Percentiles rank a stretch among this genome's conserved stretches.
These are phyloP conservation scores for Serendipita sp. DNA, from an alignment of 1,284 basidiomycete species.

Conservation along the genomic window DNA sequence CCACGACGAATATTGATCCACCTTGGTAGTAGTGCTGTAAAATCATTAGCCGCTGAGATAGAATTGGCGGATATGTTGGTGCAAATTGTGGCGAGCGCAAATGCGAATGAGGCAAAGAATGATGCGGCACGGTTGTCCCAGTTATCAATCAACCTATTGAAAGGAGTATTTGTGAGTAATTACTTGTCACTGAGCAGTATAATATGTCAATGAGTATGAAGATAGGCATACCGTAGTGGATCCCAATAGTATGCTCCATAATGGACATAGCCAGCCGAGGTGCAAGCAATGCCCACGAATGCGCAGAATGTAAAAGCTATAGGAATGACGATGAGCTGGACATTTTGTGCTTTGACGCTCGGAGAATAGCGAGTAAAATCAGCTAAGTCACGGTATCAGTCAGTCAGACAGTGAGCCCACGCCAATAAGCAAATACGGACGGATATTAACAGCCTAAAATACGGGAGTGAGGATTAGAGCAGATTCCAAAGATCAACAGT, in stretches of 20 bases:
- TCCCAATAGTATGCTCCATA: constrained; percentile 45
- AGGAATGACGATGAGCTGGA: constrained; percentile 59
- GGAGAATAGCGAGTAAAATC: constrained; percentile 29
- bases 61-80: constrained; percentile 67
- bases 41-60: constrained; percentile 64
- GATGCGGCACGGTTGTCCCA: constrained; percentile 67
- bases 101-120: constrained; percentile 60
- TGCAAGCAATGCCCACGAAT: constrained; percentile 51
- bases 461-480: neutral
- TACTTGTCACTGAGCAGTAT: constrained; percentile 27
- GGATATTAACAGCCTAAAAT: constrained; percentile 50
- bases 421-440: constrained; percentile 16
- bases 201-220: constrained; percentile 20
- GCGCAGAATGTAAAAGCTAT: constrained; percentile 44
- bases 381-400: constrained; percentile 12
- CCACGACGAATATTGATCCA: constrained; percentile 67
- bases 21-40: constrained; percentile 49
- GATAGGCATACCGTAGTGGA: constrained; percentile 20
- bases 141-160: constrained; percentile 39
- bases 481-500: constrained; percentile 6
- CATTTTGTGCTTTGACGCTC: constrained; percentile 25
- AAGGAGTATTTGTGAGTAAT: constrained; percentile 17
- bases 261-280: constrained; percentile 45
- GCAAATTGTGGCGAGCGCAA: constrained; percentile 52
- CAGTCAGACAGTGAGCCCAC: neutral